Conservation (phyloP, 345 rosid species). For the Heritiera fomes region DNA sequence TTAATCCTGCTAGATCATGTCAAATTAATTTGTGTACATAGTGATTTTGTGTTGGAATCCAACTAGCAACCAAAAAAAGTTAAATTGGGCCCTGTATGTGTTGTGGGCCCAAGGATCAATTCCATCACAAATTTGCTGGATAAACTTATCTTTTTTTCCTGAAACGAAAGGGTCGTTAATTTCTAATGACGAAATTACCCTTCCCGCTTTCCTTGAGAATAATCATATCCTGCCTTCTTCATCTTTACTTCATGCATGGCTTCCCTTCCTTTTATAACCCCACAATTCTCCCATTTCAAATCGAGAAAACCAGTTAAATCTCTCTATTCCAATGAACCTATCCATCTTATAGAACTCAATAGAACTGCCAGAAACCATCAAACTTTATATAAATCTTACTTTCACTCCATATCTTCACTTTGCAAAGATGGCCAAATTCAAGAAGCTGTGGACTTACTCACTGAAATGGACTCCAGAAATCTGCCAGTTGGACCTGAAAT, state of each 20-base stretch:
- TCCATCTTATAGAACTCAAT: conserved; percentile 9
- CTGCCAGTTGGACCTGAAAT: conserved; percentile 56
- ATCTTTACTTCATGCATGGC: conserved; percentile 34
- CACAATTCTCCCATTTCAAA: conserved; percentile 22
- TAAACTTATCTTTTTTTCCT: background rate
- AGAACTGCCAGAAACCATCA: conserved; percentile 8
- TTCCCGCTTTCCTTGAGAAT: background rate
- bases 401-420: background rate
- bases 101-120: background rate
- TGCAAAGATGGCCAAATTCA: conserved; percentile 46
- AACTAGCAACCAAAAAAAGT: no score
- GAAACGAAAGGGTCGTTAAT: background rate
- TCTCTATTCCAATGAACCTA: background rate
- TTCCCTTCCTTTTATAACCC: conserved; percentile 39
- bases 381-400: conserved; percentile 9
- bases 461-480: conserved; percentile 46
- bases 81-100: background rate
- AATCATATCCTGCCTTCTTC: background rate
- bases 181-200: background rate
- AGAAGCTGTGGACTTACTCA: conserved; percentile 53
- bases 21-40: no score
- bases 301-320: conserved; percentile 15
- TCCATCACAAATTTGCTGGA: background rate
- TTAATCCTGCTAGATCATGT: no score
- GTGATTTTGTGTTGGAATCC: no score